These are phyloP conservation scores for Pestalotiopsis sp. DNA, from an alignment of 2,329 filamentous ascomycete genomes.

Conservation along the genomic window DNA sequence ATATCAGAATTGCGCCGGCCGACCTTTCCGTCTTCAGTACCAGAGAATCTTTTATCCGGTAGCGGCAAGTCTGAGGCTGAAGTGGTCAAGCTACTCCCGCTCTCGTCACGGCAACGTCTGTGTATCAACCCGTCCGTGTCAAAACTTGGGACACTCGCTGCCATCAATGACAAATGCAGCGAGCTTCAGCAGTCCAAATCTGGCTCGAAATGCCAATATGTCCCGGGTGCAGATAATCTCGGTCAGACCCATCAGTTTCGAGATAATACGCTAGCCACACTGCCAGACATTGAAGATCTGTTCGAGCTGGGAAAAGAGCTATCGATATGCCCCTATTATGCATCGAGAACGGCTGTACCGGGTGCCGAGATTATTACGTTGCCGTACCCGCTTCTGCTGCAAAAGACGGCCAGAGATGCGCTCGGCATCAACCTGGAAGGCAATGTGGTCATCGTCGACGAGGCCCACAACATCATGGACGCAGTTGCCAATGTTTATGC, in stretches of 20 bases:
- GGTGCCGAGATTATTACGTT: conserved; percentile 88
- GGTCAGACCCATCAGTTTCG: conserved; percentile 77
- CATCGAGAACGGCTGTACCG: conserved; percentile 82
- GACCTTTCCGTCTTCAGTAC: conserved; percentile 73
- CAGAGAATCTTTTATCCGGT: conserved; percentile 38
- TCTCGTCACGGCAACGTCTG: conserved; percentile 83
- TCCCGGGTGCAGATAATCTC: conserved; percentile 78
- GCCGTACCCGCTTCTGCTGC: conserved; percentile 87
- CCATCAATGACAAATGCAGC: conserved; percentile 91
- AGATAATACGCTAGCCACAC: conserved; percentile 78
- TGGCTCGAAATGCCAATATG: conserved; percentile 71
- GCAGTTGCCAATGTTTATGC: conserved; percentile 88
- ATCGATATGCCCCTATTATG: conserved; percentile 92
- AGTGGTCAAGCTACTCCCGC: conserved; percentile 75
- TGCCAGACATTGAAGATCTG: conserved; percentile 94
- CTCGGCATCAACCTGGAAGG: conserved; percentile 83
- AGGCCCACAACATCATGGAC: conserved; percentile 98
- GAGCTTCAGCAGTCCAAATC: conserved; percentile 81
- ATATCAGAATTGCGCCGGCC: conserved; percentile 80
- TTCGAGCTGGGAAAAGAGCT: conserved; percentile 76
- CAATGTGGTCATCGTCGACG: conserved; percentile 93
- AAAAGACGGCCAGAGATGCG: conserved; percentile 84
- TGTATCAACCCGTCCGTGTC: conserved; percentile 89
- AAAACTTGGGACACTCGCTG: conserved; percentile 69
- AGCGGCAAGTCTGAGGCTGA: conserved; percentile 43